Evolutionary conservation across 2,329 filamentous ascomycete species (phyloP).

Genomic region (Myriosclerotinia scirpicola): DNA sequence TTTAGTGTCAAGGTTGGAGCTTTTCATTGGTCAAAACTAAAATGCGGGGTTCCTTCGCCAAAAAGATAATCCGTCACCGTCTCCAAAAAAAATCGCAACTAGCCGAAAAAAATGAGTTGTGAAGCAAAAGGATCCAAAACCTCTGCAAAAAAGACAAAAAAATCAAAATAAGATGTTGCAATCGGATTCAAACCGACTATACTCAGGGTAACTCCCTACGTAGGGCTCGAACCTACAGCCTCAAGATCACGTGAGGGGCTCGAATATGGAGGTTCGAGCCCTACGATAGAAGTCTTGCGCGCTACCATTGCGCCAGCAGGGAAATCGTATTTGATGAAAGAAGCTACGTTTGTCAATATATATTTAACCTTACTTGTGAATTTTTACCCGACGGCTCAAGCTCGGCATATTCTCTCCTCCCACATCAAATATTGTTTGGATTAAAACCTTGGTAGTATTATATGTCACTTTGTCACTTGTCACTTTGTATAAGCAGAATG

Average conservation of each 20-base stretch:
- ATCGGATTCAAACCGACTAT: neutral
- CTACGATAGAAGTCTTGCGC: conserved; percentile 15
- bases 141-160: fast-evolving
- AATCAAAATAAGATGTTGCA: fast-evolving
- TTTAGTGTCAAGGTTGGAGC: neutral
- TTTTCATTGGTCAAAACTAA: neutral
- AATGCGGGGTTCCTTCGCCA: neutral
- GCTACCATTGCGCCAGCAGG: conserved; percentile 22
- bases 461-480: no score
- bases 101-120: neutral
- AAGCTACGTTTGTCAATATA: no score
- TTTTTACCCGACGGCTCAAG: no score
- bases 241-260: neutral
- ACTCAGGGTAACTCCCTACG: conserved; percentile 16
- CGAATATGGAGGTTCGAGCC: fast-evolving
- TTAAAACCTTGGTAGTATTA: no score
- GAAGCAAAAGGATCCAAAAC: neutral
- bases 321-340: neutral
- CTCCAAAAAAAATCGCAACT: neutral
- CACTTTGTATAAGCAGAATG: no score
- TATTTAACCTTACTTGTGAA: no score
- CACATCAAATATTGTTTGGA: no score
- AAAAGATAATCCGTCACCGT: neutral
- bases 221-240: conserved; percentile 12
- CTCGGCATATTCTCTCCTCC: no score